Evolutionary conservation across 352 stramenopile genomes (phyloP), one percentile per base, ranked within the genome.

Genomic region (Pythium aphanidermatum): DNA sequence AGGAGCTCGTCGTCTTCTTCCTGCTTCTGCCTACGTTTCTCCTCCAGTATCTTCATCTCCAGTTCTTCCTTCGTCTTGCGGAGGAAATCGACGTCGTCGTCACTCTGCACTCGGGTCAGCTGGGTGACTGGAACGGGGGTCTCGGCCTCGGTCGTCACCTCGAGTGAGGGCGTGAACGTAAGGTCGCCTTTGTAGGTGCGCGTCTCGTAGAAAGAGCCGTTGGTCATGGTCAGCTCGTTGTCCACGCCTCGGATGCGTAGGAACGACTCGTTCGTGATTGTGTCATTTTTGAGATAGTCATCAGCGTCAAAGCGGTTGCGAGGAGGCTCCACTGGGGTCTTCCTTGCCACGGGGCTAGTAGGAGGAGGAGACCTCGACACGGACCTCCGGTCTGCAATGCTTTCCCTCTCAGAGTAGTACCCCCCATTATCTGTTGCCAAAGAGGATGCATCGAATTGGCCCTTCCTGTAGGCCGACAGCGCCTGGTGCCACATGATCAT

Each of bases 241-340:
- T 11, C 62, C 46, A 62, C 61, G 49, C 55, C 60, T 8, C 52
- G 55, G 21, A 85, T 69, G 1, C 77, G 72, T 40, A 86, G 52
- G 33, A 85, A 75, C 17, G 74, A 83, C 25, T 89, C 74, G 58
- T 89, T 83, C 28, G 63, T 77, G 57, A 89, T 77, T n/a, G 67
- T 72, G 24, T 89, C 74, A 40, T 86, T 85, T 23, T 53, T 33
- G 2, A 89, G 46, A 58, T 89, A 86, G 40, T 89, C 74, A 23
- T 44, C 62, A 29, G 71, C 60, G 19, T 81, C 51, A 16, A 85
- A 70, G 12, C 71, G 70, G 33, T 63, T 68, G 13, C 8, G 58
- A 16, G 2, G 37, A 33, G 20, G 33, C 27, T 36, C 42, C 53
- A 14, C 14, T 11, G 29, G 10, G 29, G 14, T 34, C 29, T 34